Base-by-base conservation (phyloP, 106 monocot species). In the Dioscorea zingiberensis region DNA sequence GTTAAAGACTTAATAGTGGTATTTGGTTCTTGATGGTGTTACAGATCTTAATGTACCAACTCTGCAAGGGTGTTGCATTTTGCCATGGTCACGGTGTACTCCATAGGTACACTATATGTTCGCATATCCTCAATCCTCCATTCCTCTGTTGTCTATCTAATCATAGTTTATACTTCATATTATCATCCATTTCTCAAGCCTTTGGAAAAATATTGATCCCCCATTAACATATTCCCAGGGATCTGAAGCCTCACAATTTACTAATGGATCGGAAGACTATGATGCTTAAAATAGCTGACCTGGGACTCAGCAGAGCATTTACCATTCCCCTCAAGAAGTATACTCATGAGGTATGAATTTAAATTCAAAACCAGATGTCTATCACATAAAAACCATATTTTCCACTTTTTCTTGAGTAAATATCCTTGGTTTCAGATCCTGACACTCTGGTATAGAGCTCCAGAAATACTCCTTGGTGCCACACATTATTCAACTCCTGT, bases 51-150 rank as follows among this genome's bases (percentile, higher is more conserved):
- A 98, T 93, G 97, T 98, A 80, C 70, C 97, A 98, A 48, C 85
- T 98, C 17, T 98, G 97, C 81, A 98, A 93, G 68, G 97, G 97
- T 8, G 57, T 98, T n/a, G 81, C 97, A 10, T 98, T 97, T 68
- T 81, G 83, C 73, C 97, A 92, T 68, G 83, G 92, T 22, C 97
- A 71, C 76, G 97, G 97, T 44, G 89, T 98, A 2, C 74, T 97
- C 12, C 97, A 97, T 81, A 93, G 93, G 88, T 85, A 55, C 38
- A 30, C 21, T 0, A 48, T 14, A 48, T 26, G 12, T 23, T 27
- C n/a, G n/a, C 38, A 38, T 38, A 2, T 38, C 10, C 38, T 38
- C 38, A 1, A 6, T 6, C 38, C 38, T 38, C 38, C 38, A 6
- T 38, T 38, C 10, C 38, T 38, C 38, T 6, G 38, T 8, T 6